Evolutionary conservation across 371 early-diverging fungal species (phyloP).

Genomic region (Mortierella sp.): DNA sequence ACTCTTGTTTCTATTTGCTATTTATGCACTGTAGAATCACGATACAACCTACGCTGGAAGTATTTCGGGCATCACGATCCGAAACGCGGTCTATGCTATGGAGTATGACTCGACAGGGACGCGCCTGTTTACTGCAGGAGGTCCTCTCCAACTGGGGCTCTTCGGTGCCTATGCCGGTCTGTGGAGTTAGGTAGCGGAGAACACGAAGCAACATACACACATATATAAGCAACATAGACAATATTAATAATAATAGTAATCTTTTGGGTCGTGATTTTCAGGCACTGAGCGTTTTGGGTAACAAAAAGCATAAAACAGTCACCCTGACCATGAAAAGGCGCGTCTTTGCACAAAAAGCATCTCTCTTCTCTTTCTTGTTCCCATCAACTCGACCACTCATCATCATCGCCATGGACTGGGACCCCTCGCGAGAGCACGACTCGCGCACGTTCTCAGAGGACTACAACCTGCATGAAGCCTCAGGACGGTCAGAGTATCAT

Average conservation of each 20-base stretch:
- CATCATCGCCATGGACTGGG: slow-evolving; percentile 29
- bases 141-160: slow-evolving; percentile 72
- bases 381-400: neutral
- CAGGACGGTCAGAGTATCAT: slow-evolving; percentile 42
- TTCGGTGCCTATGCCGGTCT: slow-evolving; percentile 67
- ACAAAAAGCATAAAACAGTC: no score
- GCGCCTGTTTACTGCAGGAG: slow-evolving; percentile 72
- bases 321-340: no score
- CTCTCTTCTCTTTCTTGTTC: neutral
- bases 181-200: slow-evolving; percentile 46
- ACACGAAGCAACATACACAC: no score
- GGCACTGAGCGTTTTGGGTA: no score
- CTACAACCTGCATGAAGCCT: slow-evolving; percentile 54
- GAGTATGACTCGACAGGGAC: slow-evolving; percentile 62
- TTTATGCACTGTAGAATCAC: slow-evolving; percentile 32
- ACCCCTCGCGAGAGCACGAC: slow-evolving; percentile 41
- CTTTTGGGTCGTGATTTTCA: no score
- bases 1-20: neutral
- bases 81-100: slow-evolving; percentile 74
- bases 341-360: no score
- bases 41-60: slow-evolving; percentile 58
- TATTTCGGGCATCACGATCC: slow-evolving; percentile 57
- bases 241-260: no score
- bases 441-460: slow-evolving; percentile 49
- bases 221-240: no score